Percentiles rank a stretch among this genome's conserved stretches.
Conservation (phyloP, 2,329 filamentous ascomycete genomes). For the Xylaria sp. region DNA sequence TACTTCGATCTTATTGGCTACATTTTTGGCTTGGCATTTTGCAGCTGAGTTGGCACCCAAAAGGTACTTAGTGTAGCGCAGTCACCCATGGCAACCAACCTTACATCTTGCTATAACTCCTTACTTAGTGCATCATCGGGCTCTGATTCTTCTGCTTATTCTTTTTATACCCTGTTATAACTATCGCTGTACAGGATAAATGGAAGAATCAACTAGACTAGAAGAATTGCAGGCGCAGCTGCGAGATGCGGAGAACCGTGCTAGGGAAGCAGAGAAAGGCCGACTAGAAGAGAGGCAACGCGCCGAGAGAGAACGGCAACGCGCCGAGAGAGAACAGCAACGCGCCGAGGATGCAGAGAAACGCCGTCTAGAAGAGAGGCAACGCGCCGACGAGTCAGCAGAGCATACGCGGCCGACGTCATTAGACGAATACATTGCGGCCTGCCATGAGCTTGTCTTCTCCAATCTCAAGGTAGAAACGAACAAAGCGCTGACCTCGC, state of each 20-base stretch:
- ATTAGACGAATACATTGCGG: slow-evolving; percentile 50
- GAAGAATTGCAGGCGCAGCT: slow-evolving; percentile 15
- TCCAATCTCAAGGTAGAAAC: slow-evolving; percentile 44
- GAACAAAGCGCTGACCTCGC: slow-evolving; percentile 43
- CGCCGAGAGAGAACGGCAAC: background rate
- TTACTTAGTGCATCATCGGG: background rate
- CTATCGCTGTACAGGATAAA: slow-evolving; percentile 12
- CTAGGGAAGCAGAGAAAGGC: slow-evolving; percentile 8
- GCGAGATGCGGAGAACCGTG: slow-evolving; percentile 10
- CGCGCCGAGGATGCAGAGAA: no score
- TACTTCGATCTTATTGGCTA: no score
- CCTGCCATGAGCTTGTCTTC: slow-evolving; percentile 47
- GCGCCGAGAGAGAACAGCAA: background rate
- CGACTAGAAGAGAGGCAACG: background rate
- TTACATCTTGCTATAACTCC: background rate
- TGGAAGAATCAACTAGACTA: slow-evolving; percentile 19
- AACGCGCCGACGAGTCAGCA: slow-evolving; percentile 31
- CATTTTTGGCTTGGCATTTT: no score
- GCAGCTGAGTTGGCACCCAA: no score
- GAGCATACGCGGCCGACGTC: slow-evolving; percentile 45
- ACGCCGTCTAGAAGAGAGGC: background rate
- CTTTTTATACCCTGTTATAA: background rate
- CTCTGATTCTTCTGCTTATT: background rate
- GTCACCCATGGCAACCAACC: slow-evolving; percentile 1
- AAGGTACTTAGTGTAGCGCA: background rate